Conservation (phyloP, 1,139 yeast species). For the Suhomyces coccinellae region DNA sequence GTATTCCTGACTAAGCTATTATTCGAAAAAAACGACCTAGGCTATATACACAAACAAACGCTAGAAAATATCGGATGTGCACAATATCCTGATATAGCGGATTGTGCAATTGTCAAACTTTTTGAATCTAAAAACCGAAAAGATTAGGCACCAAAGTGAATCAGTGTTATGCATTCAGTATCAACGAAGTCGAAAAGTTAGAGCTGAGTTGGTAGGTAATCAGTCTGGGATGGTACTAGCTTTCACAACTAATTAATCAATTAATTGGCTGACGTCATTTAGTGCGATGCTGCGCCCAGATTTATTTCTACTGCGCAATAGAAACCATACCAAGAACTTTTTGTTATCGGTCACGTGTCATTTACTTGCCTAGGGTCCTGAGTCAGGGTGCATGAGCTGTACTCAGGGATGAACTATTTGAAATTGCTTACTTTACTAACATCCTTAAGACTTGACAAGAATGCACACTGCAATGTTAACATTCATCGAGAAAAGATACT, state of each 20-base stretch:
- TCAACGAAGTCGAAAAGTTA: too few relatives aligned
- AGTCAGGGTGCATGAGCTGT: too few relatives aligned
- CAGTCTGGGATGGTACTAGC: neutral
- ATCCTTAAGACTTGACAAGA: neutral
- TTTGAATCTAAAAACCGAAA: too few relatives aligned
- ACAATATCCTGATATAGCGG: too few relatives aligned
- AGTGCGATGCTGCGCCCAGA: neutral
- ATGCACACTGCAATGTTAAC: conserved; percentile 11
- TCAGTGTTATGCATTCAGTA: too few relatives aligned
- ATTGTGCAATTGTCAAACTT: too few relatives aligned
- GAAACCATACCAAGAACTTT: neutral
- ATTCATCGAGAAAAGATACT: conserved; percentile 13
- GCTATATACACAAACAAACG: too few relatives aligned
- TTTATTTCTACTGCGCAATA: neutral
- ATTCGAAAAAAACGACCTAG: too few relatives aligned
- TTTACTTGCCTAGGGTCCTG: neutral
- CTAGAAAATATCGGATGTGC: too few relatives aligned
- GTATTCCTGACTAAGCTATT: too few relatives aligned
- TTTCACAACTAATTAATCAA: neutral
- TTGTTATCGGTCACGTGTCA: neutral
- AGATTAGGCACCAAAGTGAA: too few relatives aligned
- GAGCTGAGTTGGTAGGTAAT: too few relatives aligned
- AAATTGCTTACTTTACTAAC: neutral
- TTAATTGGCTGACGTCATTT: conserved; percentile 2
- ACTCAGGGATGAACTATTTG: neutral